Evolutionary conservation across 2,329 filamentous ascomycete genomes (phyloP).

Genomic region (Endothia cerciana): DNA sequence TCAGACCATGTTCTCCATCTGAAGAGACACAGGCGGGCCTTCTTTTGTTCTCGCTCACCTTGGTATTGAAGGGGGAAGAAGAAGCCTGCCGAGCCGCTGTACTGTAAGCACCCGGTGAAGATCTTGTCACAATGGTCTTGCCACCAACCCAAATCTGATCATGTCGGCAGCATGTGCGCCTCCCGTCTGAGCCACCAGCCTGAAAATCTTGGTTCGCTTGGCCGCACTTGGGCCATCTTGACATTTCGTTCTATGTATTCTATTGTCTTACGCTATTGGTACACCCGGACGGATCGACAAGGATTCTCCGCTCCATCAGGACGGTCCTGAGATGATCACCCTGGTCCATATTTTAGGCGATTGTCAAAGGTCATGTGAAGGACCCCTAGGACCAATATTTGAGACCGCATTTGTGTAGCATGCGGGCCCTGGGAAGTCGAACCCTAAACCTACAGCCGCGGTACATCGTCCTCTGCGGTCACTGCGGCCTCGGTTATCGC

Average conservation of each 20-base stretch:
- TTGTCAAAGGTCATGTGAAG: neutral
- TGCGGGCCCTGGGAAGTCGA: neutral
- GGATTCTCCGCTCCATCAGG: neutral
- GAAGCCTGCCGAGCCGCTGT: neutral
- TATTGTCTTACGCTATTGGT: neutral
- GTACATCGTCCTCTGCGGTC: slow-evolving; percentile 19
- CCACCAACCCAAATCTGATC: neutral
- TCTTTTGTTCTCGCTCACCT: neutral
- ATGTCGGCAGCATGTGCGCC: neutral
- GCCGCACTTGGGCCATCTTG: neutral
- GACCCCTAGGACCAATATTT: neutral
- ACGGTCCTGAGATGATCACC: neutral
- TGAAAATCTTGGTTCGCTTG: slow-evolving; percentile 13
- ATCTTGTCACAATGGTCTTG: slow-evolving; percentile 8
- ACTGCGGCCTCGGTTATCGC: slow-evolving; percentile 10
- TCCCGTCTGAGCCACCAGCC: neutral
- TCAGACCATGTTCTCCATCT: neutral
- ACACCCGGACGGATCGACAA: neutral
- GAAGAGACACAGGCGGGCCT: neutral
- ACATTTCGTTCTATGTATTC: neutral
- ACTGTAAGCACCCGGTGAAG: neutral
- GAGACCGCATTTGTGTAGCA: neutral
- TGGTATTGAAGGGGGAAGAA: neutral
- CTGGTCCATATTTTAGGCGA: neutral
- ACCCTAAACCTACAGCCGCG: slow-evolving; percentile 1